These are phyloP conservation scores for Exidia glandulosa DNA, from an alignment of 768 basidiomycete genomes.

Conservation along the genomic window DNA sequence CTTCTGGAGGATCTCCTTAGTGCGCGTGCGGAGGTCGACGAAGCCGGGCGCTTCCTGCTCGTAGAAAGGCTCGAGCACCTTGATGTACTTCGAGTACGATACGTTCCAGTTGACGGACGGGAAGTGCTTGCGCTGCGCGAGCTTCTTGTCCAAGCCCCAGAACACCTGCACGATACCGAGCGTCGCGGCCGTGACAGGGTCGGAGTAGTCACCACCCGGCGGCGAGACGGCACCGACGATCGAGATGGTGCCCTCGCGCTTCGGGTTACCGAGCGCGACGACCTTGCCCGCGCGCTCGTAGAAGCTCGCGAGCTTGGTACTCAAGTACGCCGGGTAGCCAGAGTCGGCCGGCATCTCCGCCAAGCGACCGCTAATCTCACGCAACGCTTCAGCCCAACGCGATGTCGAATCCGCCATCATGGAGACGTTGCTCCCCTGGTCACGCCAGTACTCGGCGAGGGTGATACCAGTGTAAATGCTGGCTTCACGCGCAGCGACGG, in stretches of 20 bases:
- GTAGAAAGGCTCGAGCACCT: constrained; percentile 87
- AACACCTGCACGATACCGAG: constrained; percentile 99
- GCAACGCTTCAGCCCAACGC: constrained; percentile 97
- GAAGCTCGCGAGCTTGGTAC: constrained; percentile 93
- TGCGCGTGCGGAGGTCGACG: constrained; percentile 79
- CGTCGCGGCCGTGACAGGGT: constrained; percentile 95
- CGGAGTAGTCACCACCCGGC: constrained; percentile 98
- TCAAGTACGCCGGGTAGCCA: constrained; percentile 94
- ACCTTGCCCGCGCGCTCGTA: constrained; percentile 99
- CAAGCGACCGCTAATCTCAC: constrained; percentile 97
- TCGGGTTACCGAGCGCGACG: constrained; percentile 79
- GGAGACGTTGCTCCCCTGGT: constrained; percentile 92
- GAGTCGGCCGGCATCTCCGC: constrained; percentile 99
- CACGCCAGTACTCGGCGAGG: constrained; percentile 98
- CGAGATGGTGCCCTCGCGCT: constrained; percentile 85
- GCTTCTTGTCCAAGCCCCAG: constrained; percentile 99
- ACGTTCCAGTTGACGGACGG: constrained; percentile 99
- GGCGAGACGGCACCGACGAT: constrained; percentile 99
- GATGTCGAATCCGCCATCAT: constrained; percentile 99
- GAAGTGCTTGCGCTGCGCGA: constrained; percentile 98
- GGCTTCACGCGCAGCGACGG: constrained; percentile 97
- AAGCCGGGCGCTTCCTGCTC: constrained; percentile 89
- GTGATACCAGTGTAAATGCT: constrained; percentile 99
- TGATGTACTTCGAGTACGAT: constrained; percentile 98
- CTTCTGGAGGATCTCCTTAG: constrained; percentile 96